Percentiles rank a stretch among this genome's conserved stretches.
These are phyloP conservation scores for Corrigiola litoralis DNA, from an alignment of 179 eudicot species.

Conservation along the genomic window DNA sequence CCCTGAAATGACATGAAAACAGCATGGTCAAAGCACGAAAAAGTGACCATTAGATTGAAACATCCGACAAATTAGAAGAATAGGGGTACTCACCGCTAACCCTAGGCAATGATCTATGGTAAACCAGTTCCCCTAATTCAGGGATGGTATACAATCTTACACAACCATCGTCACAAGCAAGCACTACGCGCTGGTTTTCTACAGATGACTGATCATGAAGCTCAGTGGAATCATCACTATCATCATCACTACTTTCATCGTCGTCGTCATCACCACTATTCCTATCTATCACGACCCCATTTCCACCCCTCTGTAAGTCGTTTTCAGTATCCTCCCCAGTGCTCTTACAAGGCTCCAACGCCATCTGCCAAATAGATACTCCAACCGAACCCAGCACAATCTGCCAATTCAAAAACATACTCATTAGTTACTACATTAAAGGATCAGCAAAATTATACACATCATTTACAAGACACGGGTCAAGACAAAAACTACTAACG, in stretches of 20 bases:
- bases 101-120: slow-evolving; percentile 66
- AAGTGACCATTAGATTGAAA: too few relatives aligned
- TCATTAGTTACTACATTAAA: too few relatives aligned
- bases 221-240: slow-evolving; percentile 43
- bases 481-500: too few relatives aligned
- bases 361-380: slow-evolving; percentile 93
- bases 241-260: slow-evolving; percentile 50
- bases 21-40: background rate
- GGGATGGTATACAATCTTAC: slow-evolving; percentile 60
- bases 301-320: slow-evolving; percentile 27
- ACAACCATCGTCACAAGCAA: slow-evolving; percentile 97
- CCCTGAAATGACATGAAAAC: slow-evolving; percentile 38
- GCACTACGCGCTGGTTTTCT: slow-evolving; percentile 45
- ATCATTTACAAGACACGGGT: too few relatives aligned
- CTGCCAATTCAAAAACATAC: slow-evolving; percentile 40
- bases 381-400: slow-evolving; percentile 71
- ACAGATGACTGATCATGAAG: slow-evolving; percentile 30
- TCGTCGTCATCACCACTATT: slow-evolving; percentile 32
- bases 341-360: slow-evolving; percentile 42
- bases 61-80: too few relatives aligned
- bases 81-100: slow-evolving; percentile 97
- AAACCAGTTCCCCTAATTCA: slow-evolving; percentile 47
- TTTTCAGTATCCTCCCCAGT: slow-evolving; percentile 6
- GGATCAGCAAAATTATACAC: too few relatives aligned
- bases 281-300: slow-evolving; percentile 46